Base-by-base conservation (phyloP, 768 basidiomycete genomes). In the Rhizopogon vinicolor region DNA sequence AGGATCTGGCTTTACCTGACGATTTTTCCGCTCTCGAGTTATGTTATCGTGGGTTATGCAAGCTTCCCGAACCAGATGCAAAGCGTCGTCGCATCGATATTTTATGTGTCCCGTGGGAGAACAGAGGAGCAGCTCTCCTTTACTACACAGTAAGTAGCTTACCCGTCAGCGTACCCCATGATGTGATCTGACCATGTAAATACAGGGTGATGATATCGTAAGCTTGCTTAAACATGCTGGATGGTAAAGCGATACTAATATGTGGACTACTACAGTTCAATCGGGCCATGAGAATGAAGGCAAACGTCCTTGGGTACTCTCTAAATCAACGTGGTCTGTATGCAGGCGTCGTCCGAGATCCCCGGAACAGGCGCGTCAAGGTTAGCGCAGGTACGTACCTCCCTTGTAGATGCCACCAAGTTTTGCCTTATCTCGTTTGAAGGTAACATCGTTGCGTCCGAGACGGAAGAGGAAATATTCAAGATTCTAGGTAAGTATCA, bases 381-480 rank as follows among this genome's bases (percentile, higher is more conserved):
- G 65, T 83, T 12, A 81, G 78, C 60, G 65, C 73, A 55, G 90
- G 90, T 85, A 52, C 35, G 74, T 62, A 37, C n/a, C 19, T 18
- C 44, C 49, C n/a, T 16, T 13, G 14, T 43, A 28, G 39, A 4
- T 35, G 55, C 29, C 44, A 18, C 18, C 44, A 39, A n/a, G n/a
- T 40, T 31, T 49, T 8, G 22, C 12, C 18, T 46, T 16, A 43
- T 42, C 42, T 8, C 41, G 41, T 14, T 19, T 10, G 3, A 12
- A 89, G 91, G 89, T 16, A 75, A 70, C 6, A 65, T 93, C 7
- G 68, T 95, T 18, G 92, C 91, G 3, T 90, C 89, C 0, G 84
- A 87, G 64, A 93, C 88, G 0, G 94, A 97, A 69, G 76, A 86
- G 64, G 90, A 93, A 59, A 95, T 98, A 37, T 93, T 97, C 62